These are phyloP conservation scores for Hyaloscypha variabilis DNA, from an alignment of 495 filamentous ascomycete species.

Conservation along the genomic window DNA sequence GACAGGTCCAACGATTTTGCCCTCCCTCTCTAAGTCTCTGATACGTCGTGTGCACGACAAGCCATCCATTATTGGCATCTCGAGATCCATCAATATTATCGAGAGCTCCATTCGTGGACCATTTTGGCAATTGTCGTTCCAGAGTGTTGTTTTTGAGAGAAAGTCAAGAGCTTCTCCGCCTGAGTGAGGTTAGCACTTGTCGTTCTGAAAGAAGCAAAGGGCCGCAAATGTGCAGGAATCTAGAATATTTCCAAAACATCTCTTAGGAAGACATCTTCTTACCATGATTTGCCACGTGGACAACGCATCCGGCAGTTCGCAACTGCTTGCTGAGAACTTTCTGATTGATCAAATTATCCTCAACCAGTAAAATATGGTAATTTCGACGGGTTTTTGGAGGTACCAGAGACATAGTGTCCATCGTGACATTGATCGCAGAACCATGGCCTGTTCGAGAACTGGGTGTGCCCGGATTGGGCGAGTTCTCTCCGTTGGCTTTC, in stretches of 20 bases:
- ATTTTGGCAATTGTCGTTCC: constrained; percentile 16
- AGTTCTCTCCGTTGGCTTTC: constrained; percentile 46
- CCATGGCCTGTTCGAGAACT: background rate
- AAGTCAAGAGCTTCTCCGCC: constrained; percentile 67
- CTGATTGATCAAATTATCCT: constrained; percentile 85
- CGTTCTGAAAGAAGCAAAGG: background rate
- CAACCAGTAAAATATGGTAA: constrained; percentile 68
- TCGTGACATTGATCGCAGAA: background rate
- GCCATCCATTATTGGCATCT: constrained; percentile 91
- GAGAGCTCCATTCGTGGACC: constrained; percentile 49
- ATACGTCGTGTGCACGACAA: constrained; percentile 70
- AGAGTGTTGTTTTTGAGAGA: constrained; percentile 28
- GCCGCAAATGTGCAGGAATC: background rate
- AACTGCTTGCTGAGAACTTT: constrained; percentile 67
- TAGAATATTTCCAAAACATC: background rate
- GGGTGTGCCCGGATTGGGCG: constrained; percentile 38
- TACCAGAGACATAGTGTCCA: background rate
- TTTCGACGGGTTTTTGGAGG: background rate
- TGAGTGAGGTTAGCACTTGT: background rate
- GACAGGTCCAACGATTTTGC: constrained; percentile 58
- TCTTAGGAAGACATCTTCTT: background rate
- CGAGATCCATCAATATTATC: constrained; percentile 85
- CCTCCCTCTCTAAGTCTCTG: constrained; percentile 60
- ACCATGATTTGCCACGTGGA: constrained; percentile 74
- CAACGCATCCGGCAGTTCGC: constrained; percentile 66